These are phyloP conservation scores for Candida tallmaniae DNA, from an alignment of 805 yeast species.

Conservation along the genomic window DNA sequence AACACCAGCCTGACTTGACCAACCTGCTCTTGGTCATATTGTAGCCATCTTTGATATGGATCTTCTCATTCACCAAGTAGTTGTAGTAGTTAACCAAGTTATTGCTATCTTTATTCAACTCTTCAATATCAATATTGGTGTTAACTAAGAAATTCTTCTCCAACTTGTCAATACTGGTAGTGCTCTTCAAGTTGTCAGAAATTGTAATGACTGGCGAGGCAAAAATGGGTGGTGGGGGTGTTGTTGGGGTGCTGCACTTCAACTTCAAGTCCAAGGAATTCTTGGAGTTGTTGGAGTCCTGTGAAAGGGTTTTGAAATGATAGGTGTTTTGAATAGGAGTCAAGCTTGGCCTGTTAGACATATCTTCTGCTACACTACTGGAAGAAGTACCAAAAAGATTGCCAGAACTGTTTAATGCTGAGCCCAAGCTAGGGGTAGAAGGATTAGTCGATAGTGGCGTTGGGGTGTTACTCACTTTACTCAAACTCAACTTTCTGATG, in stretches of 20 bases:
- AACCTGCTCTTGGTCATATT: conserved; percentile 28
- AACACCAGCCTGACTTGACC: conserved; percentile 39
- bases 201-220: conserved; percentile 37
- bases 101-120: conserved; percentile 11
- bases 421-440: conserved; percentile 1
- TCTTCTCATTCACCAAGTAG: conserved; percentile 31
- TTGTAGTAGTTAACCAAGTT: conserved; percentile 23
- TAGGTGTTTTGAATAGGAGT: conserved; percentile 11
- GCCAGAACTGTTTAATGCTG: neutral
- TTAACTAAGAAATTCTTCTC: conserved; percentile 34
- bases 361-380: neutral
- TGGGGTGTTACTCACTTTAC: conserved; percentile 3
- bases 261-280: conserved; percentile 10
- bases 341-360: conserved; percentile 10
- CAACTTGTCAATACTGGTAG: conserved; percentile 27
- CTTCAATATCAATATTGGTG: conserved; percentile 3
- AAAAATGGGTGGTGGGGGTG: conserved; percentile 32
- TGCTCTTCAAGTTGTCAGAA: conserved; percentile 28
- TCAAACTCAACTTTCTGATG: conserved; percentile 32
- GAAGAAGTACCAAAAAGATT: neutral
- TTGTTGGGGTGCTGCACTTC: conserved; percentile 19
- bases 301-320: conserved; percentile 11
- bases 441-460: conserved; percentile 1
- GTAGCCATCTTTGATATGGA: conserved; percentile 29
- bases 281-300: conserved; percentile 11